A percentile compares a stretch with the other conserved stretches of the same genome.
Evolutionary conservation across 306 rosid genomes (phyloP).

Genomic region (Cyamopsis tetragonoloba): DNA sequence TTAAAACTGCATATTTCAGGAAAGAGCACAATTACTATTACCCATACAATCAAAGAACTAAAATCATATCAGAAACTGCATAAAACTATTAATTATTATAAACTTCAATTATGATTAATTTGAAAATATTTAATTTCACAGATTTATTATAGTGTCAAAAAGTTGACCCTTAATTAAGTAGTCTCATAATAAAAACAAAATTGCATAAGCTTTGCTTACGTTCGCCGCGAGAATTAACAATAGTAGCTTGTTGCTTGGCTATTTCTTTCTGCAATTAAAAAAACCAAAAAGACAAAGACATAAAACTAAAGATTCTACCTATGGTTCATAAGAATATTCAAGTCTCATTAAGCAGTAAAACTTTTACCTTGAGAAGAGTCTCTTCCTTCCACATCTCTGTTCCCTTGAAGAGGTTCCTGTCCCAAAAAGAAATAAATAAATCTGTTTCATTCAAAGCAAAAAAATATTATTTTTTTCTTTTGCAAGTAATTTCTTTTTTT

Average conservation of each 20-base stretch:
- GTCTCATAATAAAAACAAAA: neutral
- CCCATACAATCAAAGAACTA: neutral
- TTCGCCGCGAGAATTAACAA: constrained; percentile 61
- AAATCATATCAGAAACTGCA: neutral
- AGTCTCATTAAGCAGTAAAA: neutral
- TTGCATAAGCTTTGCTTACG: constrained; percentile 42
- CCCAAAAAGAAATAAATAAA: neutral
- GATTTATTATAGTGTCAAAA: neutral
- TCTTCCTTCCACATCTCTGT: constrained; percentile 90
- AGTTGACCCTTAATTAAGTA: neutral
- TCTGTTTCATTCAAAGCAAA: neutral
- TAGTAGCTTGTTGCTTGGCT: constrained; percentile 30
- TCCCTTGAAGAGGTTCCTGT: constrained; percentile 84
- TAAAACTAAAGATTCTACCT: neutral
- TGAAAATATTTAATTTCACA: neutral
- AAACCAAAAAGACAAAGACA: neutral
- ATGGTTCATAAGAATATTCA: neutral
- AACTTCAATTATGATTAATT: neutral
- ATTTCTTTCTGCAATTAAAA: constrained; percentile 56
- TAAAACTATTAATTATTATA: neutral
- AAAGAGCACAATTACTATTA: neutral
- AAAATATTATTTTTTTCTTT: neutral
- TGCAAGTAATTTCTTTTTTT: neutral
- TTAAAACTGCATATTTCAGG: constrained; percentile 53
- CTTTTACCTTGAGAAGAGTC: constrained; percentile 51